Percentiles rank a stretch among this genome's conserved stretches.
phyloP scores from a whole-genome alignment of 306 rosid genomes.

The Datisca glomerata region DNA sequence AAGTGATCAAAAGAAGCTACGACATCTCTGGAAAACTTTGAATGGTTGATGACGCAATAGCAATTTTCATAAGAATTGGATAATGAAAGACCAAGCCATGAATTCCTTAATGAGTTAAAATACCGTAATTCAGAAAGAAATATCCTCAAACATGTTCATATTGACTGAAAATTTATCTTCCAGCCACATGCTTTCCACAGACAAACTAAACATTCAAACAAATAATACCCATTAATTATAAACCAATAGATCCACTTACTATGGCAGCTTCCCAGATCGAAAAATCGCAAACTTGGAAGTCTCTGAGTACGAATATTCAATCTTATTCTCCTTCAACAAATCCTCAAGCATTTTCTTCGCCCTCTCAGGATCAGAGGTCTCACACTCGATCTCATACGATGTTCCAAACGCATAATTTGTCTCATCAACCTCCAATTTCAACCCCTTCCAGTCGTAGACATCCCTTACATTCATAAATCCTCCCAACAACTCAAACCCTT shows the following conservation, averaged over 20 bases:
- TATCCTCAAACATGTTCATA: no score
- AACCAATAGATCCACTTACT: slow-evolving; percentile 6
- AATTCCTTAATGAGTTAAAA: no score
- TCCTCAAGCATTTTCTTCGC: slow-evolving; percentile 57
- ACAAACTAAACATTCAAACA: no score
- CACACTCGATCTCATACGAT: slow-evolving; percentile 79
- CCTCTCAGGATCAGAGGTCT: slow-evolving; percentile 58
- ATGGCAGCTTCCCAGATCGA: slow-evolving; percentile 33
- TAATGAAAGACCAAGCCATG: no score
- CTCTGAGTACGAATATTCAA: slow-evolving; percentile 47
- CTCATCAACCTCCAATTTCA: slow-evolving; percentile 88
- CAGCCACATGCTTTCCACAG: no score
- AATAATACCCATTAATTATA: background rate
- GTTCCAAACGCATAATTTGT: slow-evolving; percentile 60
- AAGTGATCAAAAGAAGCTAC: no score
- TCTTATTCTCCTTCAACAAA: slow-evolving; percentile 50
- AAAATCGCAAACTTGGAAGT: slow-evolving; percentile 61
- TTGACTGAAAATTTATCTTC: no score
- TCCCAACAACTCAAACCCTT: slow-evolving; percentile 57
- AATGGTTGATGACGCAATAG: no score
- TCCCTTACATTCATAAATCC: slow-evolving; percentile 74
- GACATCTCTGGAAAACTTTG: no score
- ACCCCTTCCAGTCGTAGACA: slow-evolving; percentile 77
- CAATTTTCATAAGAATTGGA: no score
- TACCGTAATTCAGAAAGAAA: no score